Conservation (phyloP, 148 eudicot genomes). For the Limonium bicolor region DNA sequence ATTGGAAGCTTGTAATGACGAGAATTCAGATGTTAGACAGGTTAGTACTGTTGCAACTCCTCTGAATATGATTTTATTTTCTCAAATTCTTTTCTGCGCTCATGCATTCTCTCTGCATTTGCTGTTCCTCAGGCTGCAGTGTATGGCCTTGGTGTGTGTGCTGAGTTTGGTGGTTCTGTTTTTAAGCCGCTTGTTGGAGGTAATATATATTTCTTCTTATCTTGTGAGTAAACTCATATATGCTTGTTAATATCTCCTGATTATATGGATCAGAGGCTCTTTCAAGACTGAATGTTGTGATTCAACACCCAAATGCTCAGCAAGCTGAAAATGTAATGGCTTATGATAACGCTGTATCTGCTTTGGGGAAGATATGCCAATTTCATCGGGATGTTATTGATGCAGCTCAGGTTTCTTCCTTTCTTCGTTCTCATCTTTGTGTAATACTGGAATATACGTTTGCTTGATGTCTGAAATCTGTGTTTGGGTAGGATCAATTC, state of each 20-base stretch:
- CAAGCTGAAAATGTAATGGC: slow-evolving; percentile 73
- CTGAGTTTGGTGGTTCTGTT: slow-evolving; percentile 81
- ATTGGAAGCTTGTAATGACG: slow-evolving; percentile 87
- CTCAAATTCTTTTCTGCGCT: slow-evolving; percentile 1
- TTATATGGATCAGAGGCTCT: slow-evolving; percentile 58
- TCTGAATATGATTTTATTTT: not conserved
- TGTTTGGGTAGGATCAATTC: too few relatives aligned
- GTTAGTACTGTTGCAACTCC: slow-evolving; percentile 17
- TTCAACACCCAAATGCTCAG: slow-evolving; percentile 44
- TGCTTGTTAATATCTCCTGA: not conserved
- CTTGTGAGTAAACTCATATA: not conserved
- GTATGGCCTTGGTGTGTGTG: slow-evolving; percentile 98
- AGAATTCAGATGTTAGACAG: slow-evolving; percentile 77
- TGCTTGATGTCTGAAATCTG: too few relatives aligned
- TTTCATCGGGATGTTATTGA: slow-evolving; percentile 74
- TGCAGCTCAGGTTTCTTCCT: slow-evolving; percentile 50
- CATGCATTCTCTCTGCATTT: not conserved
- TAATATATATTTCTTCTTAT: slow-evolving; percentile 10
- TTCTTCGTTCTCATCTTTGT: not conserved
- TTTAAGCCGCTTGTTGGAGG: slow-evolving; percentile 88
- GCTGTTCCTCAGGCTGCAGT: slow-evolving; percentile 87
- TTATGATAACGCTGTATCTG: slow-evolving; percentile 96
- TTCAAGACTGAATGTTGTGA: slow-evolving; percentile 71
- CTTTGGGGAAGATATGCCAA: slow-evolving; percentile 79
- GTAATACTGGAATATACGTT: not conserved